phyloP scores from a whole-genome alignment of 148 eudicot species.

The Spergularia bocconei region DNA sequence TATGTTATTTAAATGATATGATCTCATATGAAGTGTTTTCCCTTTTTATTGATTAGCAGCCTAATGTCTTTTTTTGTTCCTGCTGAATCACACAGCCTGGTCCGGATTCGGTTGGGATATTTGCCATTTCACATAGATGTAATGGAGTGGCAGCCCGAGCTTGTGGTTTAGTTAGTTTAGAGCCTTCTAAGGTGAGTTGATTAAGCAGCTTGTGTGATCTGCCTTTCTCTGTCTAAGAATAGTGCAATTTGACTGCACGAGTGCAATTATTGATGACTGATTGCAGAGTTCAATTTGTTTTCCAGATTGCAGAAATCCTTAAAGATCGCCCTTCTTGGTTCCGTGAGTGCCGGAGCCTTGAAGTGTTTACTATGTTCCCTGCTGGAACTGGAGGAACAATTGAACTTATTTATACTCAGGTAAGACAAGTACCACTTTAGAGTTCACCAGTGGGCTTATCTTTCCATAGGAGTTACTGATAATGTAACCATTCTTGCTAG shows the following conservation, averaged over 20 bases:
- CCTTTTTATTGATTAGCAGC: background rate
- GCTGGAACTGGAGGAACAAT: slow-evolving; percentile 94
- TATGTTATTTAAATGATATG: background rate
- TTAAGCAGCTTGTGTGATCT: background rate
- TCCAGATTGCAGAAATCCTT: slow-evolving; percentile 89
- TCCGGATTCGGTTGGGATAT: slow-evolving; percentile 99
- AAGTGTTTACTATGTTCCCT: slow-evolving; percentile 80
- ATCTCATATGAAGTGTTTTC: background rate
- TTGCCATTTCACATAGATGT: slow-evolving; percentile 86
- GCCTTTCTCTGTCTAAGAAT: background rate
- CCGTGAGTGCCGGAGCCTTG: slow-evolving; percentile 97
- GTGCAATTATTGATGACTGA: slow-evolving; percentile 2
- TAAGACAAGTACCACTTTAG: slow-evolving; percentile 1
- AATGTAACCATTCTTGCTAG: slow-evolving; percentile 36
- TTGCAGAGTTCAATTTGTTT: slow-evolving; percentile 7
- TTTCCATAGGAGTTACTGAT: background rate
- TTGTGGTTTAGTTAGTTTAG: slow-evolving; percentile 94
- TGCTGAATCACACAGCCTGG: slow-evolving; percentile 68
- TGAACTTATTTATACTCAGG: slow-evolving; percentile 89
- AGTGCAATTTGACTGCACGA: background rate
- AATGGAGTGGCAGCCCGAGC: slow-evolving; percentile 99
- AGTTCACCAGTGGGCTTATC: background rate
- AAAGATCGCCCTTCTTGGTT: slow-evolving; percentile 97
- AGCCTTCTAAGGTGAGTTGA: slow-evolving; percentile 74
- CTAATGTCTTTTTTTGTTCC: slow-evolving; percentile 9